Base-by-base conservation (phyloP, 495 filamentous ascomycete species). In the Evansstolkia leycettana region DNA sequence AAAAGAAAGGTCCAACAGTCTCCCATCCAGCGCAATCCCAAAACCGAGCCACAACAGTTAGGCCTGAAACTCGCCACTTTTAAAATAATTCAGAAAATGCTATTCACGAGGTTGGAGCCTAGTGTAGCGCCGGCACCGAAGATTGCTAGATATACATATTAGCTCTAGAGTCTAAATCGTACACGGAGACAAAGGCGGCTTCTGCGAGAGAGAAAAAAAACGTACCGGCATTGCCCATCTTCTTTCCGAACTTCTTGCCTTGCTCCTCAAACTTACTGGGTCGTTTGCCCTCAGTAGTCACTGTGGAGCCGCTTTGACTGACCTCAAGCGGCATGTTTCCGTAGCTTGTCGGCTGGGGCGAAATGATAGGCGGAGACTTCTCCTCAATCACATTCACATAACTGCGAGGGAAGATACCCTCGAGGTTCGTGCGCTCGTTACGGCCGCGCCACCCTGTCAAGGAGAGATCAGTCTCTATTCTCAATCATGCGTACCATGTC, bases 41-140 rank as follows among this genome's bases (percentile, higher is more conserved):
- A 31, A 41, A 43, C 4, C 20, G 5, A 23, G 20, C 20, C n/a
- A n/a, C n/a, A 23, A 23, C 20, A 9, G 20, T 5, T 23, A 4
- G 9, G 9, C 4, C 5, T 23, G 20, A 23, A 5, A 23, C 9
- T 23, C 20, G 20, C 9, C 20, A 9, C 20, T 23, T 34, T 17
- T 35, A 34, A 7, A 39, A 38, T 37, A 42, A n/a, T n/a, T 64
- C 76, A 92, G 55, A 94, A 92, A 34, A 96, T 92, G 36, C 78
- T 74, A 53, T 94, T 92, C 37, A 96, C 90, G 50, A 96, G 79
- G 41, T 94, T 88, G 37, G 78, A 72, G 18, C 90, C 90, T 40
- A 95, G 75, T 3, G 90, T 92, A 39, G 88, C 88, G 48, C 88
- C 88, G 29, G 83, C 82, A 41, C 82, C 82, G 49, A 84, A 86